These are phyloP conservation scores for Aspergillus uvarum DNA, from an alignment of 2,329 filamentous ascomycete species.

Conservation along the genomic window DNA sequence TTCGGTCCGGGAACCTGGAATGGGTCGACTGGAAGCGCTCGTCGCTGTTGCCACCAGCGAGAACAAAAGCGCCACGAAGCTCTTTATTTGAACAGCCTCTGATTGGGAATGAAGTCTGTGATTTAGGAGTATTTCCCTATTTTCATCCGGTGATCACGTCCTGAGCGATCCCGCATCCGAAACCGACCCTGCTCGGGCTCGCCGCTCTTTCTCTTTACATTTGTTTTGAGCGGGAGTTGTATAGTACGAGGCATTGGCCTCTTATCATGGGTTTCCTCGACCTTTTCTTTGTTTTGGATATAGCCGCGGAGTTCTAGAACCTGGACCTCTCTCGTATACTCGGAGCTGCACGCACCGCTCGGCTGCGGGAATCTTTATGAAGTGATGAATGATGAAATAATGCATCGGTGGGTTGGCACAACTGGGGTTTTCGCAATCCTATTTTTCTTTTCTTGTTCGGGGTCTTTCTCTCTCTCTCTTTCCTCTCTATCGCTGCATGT, in stretches of 20 bases:
- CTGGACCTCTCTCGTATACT: conserved; percentile 18
- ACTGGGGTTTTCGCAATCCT: conserved; percentile 20
- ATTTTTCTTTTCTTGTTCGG: conserved; percentile 18
- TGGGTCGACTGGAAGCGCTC: conserved; percentile 51
- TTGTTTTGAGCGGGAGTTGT: conserved; percentile 17
- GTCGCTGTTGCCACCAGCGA: conserved; percentile 53
- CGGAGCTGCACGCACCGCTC: conserved; percentile 18
- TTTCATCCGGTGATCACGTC: not conserved
- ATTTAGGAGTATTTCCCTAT: not conserved
- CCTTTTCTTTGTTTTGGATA: conserved; percentile 16
- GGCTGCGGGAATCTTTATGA: conserved; percentile 31
- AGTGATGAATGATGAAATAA: conserved; percentile 40
- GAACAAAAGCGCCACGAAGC: conserved; percentile 38
- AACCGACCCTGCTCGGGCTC: conserved; percentile 4
- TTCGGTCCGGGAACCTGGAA: conserved; percentile 36
- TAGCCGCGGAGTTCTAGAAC: conserved; percentile 20
- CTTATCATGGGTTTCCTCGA: conserved; percentile 10
- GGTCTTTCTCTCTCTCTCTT: conserved; percentile 16
- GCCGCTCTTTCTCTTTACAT: conserved; percentile 9
- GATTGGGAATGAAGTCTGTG: not conserved
- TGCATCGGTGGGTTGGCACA: conserved; percentile 31
- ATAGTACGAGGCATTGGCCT: conserved; percentile 18
- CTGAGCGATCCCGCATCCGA: not conserved
- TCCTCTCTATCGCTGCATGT: conserved; percentile 25
- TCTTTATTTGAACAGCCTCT: conserved; percentile 28